Conservation (phyloP, 805 yeast genomes). For the Sugiyamaella americana region DNA sequence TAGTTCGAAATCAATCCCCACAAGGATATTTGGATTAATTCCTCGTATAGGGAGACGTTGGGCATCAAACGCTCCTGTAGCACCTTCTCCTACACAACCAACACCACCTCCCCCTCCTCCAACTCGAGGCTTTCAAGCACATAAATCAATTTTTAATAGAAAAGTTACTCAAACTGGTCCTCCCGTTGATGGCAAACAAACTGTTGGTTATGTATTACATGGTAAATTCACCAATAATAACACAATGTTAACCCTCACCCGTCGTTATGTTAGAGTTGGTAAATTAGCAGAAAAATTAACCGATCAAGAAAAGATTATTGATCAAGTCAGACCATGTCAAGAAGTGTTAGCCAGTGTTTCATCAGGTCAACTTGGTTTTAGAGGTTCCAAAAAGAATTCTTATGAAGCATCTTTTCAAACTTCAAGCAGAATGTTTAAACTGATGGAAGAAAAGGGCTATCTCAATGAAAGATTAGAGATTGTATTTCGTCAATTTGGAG, state of each 20-base stretch:
- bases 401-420: conserved; percentile 92
- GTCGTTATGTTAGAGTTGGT: conserved; percentile 37
- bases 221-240: conserved; percentile 77
- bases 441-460: conserved; percentile 57
- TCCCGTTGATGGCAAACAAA: conserved; percentile 19
- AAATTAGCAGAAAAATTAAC: conserved; percentile 28
- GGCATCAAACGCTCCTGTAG: background rate
- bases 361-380: conserved; percentile 85
- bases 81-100: background rate
- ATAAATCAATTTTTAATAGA: conserved; percentile 1
- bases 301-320: conserved; percentile 55
- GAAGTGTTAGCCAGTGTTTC: conserved; percentile 60
- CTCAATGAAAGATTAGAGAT: conserved; percentile 64
- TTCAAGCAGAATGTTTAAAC: conserved; percentile 61
- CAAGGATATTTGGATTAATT: too few relatives aligned
- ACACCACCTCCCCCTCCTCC: conserved; percentile 1
- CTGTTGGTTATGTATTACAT: conserved; percentile 64
- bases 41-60: too few relatives aligned
- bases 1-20: too few relatives aligned
- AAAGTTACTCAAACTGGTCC: background rate
- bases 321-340: conserved; percentile 75
- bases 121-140: conserved; percentile 1
- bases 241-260: conserved; percentile 69
- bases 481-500: conserved; percentile 75
- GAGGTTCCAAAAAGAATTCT: conserved; percentile 84